Percentiles rank a stretch among this genome's conserved stretches.
Conservation (phyloP, 2,329 filamentous ascomycete genomes). For the Fusarium caatingaense region DNA sequence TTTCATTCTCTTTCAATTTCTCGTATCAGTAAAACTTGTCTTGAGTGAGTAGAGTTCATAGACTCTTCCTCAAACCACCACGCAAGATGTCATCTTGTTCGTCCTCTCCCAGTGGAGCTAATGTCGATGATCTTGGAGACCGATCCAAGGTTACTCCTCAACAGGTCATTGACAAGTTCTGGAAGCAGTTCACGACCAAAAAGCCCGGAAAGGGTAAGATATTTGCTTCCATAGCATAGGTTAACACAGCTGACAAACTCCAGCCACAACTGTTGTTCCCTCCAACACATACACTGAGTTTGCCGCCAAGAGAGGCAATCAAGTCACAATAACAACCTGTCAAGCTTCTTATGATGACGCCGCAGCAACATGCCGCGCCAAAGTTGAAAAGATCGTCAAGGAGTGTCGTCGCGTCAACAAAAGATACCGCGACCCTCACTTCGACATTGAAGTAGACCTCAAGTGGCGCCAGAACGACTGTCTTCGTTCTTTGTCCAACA, state of each 20-base stretch:
- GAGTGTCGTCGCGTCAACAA: constrained; percentile 82
- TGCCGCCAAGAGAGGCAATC: constrained; percentile 66
- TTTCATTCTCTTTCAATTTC: background rate
- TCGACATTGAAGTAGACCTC: constrained; percentile 83
- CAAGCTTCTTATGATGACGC: constrained; percentile 79
- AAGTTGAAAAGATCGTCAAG: constrained; percentile 69
- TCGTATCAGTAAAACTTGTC: background rate
- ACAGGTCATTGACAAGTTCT: constrained; percentile 76
- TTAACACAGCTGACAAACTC: background rate
- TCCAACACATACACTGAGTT: constrained; percentile 73
- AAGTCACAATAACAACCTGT: constrained; percentile 66
- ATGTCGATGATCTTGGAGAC: constrained; percentile 21
- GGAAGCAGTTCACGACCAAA: constrained; percentile 77
- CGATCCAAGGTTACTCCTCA: constrained; percentile 69
- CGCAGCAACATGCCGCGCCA: constrained; percentile 73
- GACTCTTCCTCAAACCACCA: background rate
- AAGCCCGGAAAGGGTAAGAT: constrained; percentile 73
- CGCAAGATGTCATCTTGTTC: constrained; percentile 30
- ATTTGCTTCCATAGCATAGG: no score
- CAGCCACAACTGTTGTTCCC: constrained; percentile 76
- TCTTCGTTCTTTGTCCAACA: constrained; percentile 58
- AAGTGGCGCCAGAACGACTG: constrained; percentile 67
- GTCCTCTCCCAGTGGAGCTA: constrained; percentile 8
- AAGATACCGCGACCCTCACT: constrained; percentile 88
- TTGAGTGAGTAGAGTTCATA: background rate